Conservation (phyloP, 164 flowering plant species). For the Stephania cephalantha region DNA sequence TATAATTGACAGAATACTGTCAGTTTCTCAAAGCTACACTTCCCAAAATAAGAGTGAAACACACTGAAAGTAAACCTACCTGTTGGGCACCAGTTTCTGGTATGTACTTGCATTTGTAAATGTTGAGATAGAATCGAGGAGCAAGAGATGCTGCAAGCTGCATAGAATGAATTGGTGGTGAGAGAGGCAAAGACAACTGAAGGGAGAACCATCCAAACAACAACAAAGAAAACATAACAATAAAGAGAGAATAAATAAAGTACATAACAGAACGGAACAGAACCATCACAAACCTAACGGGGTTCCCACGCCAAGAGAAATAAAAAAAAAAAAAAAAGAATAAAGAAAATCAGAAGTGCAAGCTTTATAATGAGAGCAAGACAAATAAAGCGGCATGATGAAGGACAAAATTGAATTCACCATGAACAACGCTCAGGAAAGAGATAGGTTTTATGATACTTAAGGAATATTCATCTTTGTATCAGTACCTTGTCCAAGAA, state of each 20-base stretch:
- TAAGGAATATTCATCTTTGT: neutral
- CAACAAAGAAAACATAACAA: too few relatives aligned
- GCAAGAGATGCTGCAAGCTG: constrained; percentile 97
- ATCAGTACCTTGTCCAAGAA: constrained; percentile 84
- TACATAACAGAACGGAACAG: too few relatives aligned
- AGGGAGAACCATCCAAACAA: neutral
- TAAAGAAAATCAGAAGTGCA: too few relatives aligned
- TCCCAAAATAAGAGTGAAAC: neutral
- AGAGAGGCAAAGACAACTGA: neutral
- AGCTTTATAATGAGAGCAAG: neutral
- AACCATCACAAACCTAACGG: neutral
- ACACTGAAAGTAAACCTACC: constrained; percentile 29
- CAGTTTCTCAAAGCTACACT: neutral
- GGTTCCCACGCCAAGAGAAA: neutral
- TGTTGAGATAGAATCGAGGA: constrained; percentile 86
- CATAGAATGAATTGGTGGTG: constrained; percentile 13
- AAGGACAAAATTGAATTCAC: neutral
- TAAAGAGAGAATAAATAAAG: too few relatives aligned
- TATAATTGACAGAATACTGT: neutral
- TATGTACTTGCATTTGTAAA: constrained; percentile 92
- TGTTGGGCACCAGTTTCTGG: constrained; percentile 99
- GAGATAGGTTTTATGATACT: neutral
- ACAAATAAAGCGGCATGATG: neutral
- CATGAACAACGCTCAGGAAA: neutral
- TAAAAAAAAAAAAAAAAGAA: too few relatives aligned